phyloP scores from a whole-genome alignment of 129 eudicot species.

The Pittosporum tobira region DNA sequence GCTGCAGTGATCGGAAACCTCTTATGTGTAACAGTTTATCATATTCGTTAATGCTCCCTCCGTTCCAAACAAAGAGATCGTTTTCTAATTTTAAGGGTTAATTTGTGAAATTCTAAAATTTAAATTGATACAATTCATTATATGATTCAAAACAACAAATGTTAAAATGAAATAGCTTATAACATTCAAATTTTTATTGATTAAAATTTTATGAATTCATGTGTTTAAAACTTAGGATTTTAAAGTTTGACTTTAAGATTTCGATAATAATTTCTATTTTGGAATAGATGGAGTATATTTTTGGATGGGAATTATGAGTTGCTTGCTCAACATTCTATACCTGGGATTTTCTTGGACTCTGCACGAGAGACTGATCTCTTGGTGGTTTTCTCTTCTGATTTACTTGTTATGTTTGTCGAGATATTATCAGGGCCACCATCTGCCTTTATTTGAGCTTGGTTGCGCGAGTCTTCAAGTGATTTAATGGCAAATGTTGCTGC shows the following conservation, averaged over 20 bases:
- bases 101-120: no score
- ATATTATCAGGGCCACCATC: constrained; percentile 6
- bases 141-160: no score
- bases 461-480: constrained; percentile 34
- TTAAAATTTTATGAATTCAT: no score
- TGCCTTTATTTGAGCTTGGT: constrained; percentile 9
- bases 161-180: no score
- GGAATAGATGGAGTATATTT: neutral
- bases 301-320: neutral
- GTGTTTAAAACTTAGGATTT: no score
- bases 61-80: no score
- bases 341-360: constrained; percentile 26
- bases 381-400: constrained; percentile 17
- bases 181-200: no score
- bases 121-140: no score
- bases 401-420: constrained; percentile 21
- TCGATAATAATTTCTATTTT: no score
- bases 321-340: constrained; percentile 16
- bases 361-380: constrained; percentile 12
- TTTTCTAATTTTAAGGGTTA: no score
- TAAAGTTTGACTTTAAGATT: no score
- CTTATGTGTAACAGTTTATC: neutral
- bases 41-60: no score
- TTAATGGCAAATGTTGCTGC: constrained; percentile 67
- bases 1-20: constrained; percentile 14